These are phyloP conservation scores for Cladosporium cucumerinum DNA, from an alignment of 2,329 filamentous ascomycete genomes.

Conservation along the genomic window DNA sequence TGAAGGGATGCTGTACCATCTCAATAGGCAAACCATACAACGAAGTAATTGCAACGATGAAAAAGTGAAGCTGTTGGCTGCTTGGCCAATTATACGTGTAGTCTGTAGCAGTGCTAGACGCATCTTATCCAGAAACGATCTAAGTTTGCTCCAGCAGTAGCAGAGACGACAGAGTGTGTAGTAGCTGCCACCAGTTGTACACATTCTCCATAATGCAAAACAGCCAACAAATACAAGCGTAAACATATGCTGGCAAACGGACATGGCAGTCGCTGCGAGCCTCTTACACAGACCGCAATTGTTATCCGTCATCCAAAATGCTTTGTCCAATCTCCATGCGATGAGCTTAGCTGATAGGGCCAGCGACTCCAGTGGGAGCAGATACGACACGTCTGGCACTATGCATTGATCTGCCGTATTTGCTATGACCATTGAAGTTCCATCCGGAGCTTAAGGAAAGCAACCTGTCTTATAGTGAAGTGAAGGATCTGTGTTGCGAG, in stretches of 20 bases:
- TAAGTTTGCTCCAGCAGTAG: background rate
- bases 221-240: background rate
- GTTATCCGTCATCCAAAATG: background rate
- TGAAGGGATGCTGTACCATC: background rate
- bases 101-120: background rate
- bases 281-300: background rate
- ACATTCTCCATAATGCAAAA: background rate
- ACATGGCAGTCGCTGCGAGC: background rate
- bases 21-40: background rate
- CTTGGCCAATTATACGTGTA: background rate
- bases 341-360: background rate
- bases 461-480: background rate
- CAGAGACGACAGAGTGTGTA: background rate
- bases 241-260: background rate
- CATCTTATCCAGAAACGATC: background rate
- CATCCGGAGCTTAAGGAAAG: background rate
- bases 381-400: background rate
- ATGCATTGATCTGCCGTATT: background rate
- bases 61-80: background rate
- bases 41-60: background rate
- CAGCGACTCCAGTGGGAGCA: background rate
- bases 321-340: background rate
- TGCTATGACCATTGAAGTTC: background rate
- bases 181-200: background rate
- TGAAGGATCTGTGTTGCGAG: background rate